Base-by-base conservation (phyloP, 2,329 filamentous ascomycete species). In the Fusarium sp. region DNA sequence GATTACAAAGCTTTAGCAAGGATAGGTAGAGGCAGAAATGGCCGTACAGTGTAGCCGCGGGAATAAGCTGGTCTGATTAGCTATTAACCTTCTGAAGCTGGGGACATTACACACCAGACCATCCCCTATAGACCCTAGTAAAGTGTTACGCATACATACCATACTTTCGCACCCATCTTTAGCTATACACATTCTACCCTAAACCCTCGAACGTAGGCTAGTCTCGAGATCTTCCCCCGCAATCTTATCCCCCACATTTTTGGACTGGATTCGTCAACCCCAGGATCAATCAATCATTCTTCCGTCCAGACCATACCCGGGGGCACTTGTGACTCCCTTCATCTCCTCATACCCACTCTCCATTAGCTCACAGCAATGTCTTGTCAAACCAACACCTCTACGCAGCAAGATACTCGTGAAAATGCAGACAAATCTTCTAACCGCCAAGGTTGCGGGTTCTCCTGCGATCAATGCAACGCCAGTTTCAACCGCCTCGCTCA, bases 401-500 rank as follows among this genome's bases (percentile, higher is more conserved):
- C 57, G 15, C 33, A 60, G 44, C 57, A 40, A 33, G 25, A 7
- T 42, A 50, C 43, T 40, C 35, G 57, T 50, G 57, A 60, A 28
- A 35, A 60, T 60, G 57, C 35, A 33, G 42, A 28, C 12, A 60
- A 60, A 50, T 25, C 57, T 28, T 60, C 33, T 11, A 60, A 60
- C 57, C 57, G 57, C 19, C 33, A 60, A 12, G 44, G 43, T 21
- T 50, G 38, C 43, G 44, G 57, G 13, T 50, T 60, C 44, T 50
- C 43, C 43, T 60, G 57, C 35, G 43, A 44, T 40, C 57, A 60
- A 35, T 60, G 57, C 35, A 42, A 60, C 37, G 57, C 57, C 57
- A 60, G 47, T 25, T 60, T 60, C 10, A 60, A 60, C 30, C 57
- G 57, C 23, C 25, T 60, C 21, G 57, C 57, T 60, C 57, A 60